Base-by-base conservation (phyloP, 306 rosid species). In the Sindora glabra region DNA sequence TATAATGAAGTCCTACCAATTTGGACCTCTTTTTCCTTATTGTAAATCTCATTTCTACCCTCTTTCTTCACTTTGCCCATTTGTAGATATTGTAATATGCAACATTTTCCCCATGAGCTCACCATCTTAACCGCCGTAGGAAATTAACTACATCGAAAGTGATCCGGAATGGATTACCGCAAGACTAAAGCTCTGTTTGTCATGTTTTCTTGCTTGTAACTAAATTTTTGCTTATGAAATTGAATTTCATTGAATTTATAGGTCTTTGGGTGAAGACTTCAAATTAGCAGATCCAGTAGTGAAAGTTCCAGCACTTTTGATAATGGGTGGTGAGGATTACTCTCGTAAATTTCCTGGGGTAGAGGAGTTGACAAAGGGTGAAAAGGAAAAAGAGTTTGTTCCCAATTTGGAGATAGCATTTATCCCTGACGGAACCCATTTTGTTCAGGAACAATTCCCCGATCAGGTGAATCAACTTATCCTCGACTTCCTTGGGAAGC, bases 371-470 rank as follows among this genome's bases (percentile, higher is more conserved):
- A 40, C 76, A 42, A 76, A 62, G 51, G 74, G 79, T 34, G 94
- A 74, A 68, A 87, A 65, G 47, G 80, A 75, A 12, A 90, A 73
- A 50, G 65, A 84, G 46, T 29, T 61, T 68, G 85, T 75, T 55
- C 84, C 94, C 2, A 67, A 74, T 64, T 52, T 82, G 72, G 94
- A 82, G 69, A 67, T 86, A 37, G 51, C 71, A 23, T 78, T 72
- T 52, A 71, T 84, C 26, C 86, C 84, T 1, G 89, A 84, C 69
- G 97, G 97, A 68, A 82, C 90, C 8, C 97, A 90, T 75, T 90
- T 90, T 71, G 86, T 81, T 67, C 95, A 90, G 44, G 95, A 87
- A 69, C 95, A 90, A 50, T 84, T 63, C 12, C 97, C 97, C 0
- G 76, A 66, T 9, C 77, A 72, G 70, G 83, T 87, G 46, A 90